A percentile compares a stretch with the other conserved stretches of the same genome.
These are phyloP conservation scores for Skeletonema menzelii DNA, from an alignment of 108 stramenopile genomes.

Conservation along the genomic window DNA sequence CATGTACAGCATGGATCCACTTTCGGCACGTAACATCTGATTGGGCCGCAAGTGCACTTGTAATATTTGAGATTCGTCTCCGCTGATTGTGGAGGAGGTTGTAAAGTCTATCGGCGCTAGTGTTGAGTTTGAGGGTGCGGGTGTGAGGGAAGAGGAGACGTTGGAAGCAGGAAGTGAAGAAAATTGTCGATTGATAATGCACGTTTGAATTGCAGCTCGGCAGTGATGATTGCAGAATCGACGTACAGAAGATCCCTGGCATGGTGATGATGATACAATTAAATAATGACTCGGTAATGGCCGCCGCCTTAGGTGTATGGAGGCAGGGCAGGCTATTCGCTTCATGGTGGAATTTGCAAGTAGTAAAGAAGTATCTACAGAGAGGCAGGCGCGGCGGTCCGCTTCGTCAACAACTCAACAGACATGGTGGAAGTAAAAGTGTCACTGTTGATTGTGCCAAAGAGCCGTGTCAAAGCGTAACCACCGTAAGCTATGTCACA, in stretches of 20 bases:
- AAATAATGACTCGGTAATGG: neutral
- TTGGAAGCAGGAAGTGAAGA: neutral
- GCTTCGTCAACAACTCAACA: no score
- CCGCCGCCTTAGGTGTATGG: neutral
- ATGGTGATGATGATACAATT: neutral
- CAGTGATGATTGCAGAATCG: neutral
- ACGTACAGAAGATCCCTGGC: neutral
- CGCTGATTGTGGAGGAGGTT: constrained; percentile 72
- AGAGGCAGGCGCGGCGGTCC: no score
- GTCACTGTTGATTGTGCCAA: no score
- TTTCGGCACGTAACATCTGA: constrained; percentile 86
- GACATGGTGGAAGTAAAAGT: no score
- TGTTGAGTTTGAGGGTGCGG: neutral
- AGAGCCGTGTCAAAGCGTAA: no score
- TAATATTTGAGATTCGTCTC: constrained; percentile 81
- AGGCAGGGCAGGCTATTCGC: neutral
- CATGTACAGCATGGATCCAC: constrained; percentile 93
- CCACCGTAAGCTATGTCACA: no score
- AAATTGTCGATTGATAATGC: neutral
- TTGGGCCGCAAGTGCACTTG: constrained; percentile 57
- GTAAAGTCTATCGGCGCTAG: constrained; percentile 83
- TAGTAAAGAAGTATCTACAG: no score
- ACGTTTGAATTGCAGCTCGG: neutral
- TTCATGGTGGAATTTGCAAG: neutral
- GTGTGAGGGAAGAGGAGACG: neutral